phyloP scores from a whole-genome alignment of 352 stramenopile genomes.

The Globisporangium apiculatum region DNA sequence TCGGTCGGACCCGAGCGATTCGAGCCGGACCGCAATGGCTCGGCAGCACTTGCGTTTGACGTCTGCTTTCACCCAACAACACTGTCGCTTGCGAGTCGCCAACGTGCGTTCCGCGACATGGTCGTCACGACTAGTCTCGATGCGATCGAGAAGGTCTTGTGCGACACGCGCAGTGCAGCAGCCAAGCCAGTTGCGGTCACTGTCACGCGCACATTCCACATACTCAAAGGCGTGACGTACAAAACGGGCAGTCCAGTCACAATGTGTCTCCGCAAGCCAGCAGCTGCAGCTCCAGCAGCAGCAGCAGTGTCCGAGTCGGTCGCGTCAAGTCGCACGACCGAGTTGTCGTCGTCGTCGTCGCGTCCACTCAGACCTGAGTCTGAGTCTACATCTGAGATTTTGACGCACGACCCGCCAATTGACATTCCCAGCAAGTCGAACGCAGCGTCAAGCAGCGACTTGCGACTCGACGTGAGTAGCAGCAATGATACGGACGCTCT shows the following conservation, averaged over 20 bases:
- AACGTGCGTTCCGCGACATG: slow-evolving; percentile 77
- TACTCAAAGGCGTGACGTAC: slow-evolving; percentile 84
- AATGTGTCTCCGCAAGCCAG: slow-evolving; percentile 51
- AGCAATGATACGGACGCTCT: no score
- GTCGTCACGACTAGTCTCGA: slow-evolving; percentile 86
- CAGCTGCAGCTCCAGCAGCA: no score
- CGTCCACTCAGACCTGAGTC: no score
- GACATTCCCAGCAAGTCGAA: neutral
- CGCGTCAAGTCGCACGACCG: no score
- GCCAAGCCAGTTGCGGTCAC: slow-evolving; percentile 28
- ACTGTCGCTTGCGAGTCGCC: slow-evolving; percentile 48
- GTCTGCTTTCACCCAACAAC: slow-evolving; percentile 90
- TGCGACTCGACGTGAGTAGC: no score
- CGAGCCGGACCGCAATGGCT: slow-evolving; percentile 82
- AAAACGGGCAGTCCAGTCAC: slow-evolving; percentile 75
- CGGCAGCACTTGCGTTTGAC: slow-evolving; percentile 79
- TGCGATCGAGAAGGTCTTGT: slow-evolving; percentile 37
- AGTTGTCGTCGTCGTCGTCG: no score
- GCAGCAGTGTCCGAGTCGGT: neutral
- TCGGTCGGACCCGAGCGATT: slow-evolving; percentile 86
- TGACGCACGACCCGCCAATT: neutral
- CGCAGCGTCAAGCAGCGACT: no score
- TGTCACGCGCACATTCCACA: slow-evolving; percentile 52
- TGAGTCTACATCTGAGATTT: no score
- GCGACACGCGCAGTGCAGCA: no score